These are phyloP conservation scores for Lindgomyces ingoldianus DNA, from an alignment of 495 filamentous ascomycete species.

Conservation along the genomic window DNA sequence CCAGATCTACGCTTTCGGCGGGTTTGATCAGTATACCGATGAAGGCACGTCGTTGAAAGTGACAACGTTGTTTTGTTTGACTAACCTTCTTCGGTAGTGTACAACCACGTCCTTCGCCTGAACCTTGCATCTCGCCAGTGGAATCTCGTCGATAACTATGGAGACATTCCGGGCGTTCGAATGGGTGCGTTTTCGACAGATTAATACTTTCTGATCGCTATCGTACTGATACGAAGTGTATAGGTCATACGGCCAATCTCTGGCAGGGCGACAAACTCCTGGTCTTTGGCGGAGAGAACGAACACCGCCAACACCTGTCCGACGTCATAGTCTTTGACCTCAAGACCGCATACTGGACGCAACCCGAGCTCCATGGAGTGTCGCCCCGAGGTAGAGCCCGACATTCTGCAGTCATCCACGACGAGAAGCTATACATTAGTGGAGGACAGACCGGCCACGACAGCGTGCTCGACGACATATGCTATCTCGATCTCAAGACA, in stretches of 20 bases:
- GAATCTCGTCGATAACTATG: slow-evolving; percentile 97
- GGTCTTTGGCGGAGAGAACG: slow-evolving; percentile 96
- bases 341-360: slow-evolving; percentile 88
- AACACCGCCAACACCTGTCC: slow-evolving; percentile 90
- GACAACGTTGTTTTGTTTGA: background rate
- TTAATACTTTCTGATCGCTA: background rate
- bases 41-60: slow-evolving; percentile 58
- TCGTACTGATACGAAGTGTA: background rate
- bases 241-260: slow-evolving; percentile 92
- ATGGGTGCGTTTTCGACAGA: slow-evolving; percentile 68
- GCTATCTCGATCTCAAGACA: slow-evolving; percentile 93
- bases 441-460: slow-evolving; percentile 88
- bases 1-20: slow-evolving; percentile 95
- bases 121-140: slow-evolving; percentile 85
- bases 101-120: slow-evolving; percentile 91
- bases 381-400: slow-evolving; percentile 85
- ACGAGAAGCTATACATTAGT: slow-evolving; percentile 93
- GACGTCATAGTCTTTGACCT: slow-evolving; percentile 96
- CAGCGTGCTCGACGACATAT: slow-evolving; percentile 90
- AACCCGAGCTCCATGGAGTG: slow-evolving; percentile 79
- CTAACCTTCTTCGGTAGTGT: slow-evolving; percentile 58
- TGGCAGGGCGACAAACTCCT: slow-evolving; percentile 93
- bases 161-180: slow-evolving; percentile 94
- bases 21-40: slow-evolving; percentile 98
- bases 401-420: slow-evolving; percentile 90